A percentile compares a stretch with the other conserved stretches of the same genome.
phyloP scores from a whole-genome alignment of 352 stramenopile species.

The Plasmopara viticola region DNA sequence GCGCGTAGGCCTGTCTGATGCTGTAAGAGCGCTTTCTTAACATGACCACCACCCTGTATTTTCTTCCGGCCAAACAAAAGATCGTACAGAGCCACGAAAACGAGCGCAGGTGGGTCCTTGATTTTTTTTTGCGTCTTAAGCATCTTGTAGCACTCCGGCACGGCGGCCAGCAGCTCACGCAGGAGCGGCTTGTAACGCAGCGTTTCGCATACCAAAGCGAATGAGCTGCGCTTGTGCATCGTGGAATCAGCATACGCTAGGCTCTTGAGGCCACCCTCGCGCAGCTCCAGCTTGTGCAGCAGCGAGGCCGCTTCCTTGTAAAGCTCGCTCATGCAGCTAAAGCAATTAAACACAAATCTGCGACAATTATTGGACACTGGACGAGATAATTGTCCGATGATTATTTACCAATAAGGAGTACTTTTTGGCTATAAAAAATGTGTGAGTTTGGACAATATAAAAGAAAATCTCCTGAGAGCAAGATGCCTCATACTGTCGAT shows the following conservation, averaged over 20 bases:
- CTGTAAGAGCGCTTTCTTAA: slow-evolving; percentile 84
- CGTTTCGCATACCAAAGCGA: slow-evolving; percentile 85
- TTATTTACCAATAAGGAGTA: too few species aligned
- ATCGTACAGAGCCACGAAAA: slow-evolving; percentile 85
- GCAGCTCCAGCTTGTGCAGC: slow-evolving; percentile 71
- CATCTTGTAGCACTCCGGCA: slow-evolving; percentile 62
- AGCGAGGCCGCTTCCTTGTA: slow-evolving; percentile 76
- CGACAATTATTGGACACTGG: too few species aligned
- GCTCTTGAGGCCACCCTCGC: slow-evolving; percentile 77
- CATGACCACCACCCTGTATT: slow-evolving; percentile 80
- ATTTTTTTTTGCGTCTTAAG: slow-evolving; percentile 51
- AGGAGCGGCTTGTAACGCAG: slow-evolving; percentile 83
- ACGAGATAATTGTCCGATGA: too few species aligned
- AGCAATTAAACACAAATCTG: too few species aligned
- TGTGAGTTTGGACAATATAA: too few species aligned
- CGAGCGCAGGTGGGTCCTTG: slow-evolving; percentile 40
- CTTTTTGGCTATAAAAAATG: too few species aligned
- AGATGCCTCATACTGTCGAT: too few species aligned
- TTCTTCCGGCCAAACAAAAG: slow-evolving; percentile 79
- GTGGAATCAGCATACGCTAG: slow-evolving; percentile 77
- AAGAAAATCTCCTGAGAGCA: too few species aligned
- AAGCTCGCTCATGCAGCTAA: slow-evolving; percentile 47
- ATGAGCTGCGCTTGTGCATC: slow-evolving; percentile 84
- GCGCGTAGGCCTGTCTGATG: slow-evolving; percentile 64
- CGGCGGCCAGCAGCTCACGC: slow-evolving; percentile 51